Evolutionary conservation across 345 rosid species (phyloP).

Genomic region (Lumnitzera racemosa): DNA sequence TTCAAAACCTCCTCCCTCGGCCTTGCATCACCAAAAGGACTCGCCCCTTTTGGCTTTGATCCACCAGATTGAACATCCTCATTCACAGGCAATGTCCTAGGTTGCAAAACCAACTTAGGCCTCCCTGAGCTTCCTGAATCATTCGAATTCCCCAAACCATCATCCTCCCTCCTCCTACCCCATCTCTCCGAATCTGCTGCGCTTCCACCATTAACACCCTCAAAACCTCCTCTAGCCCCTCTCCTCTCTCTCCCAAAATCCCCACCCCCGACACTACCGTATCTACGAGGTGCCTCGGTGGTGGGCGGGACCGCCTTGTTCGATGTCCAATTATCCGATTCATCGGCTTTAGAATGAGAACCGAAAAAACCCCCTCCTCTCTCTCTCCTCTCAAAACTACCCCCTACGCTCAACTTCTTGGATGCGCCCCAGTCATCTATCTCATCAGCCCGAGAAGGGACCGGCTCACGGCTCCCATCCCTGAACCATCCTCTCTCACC

Average conservation of each 20-base stretch:
- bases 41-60: constrained; percentile 54
- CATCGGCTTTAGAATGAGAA: constrained; percentile 87
- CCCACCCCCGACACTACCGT: constrained; percentile 35
- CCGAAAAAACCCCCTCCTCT: constrained; percentile 52
- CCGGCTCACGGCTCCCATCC: constrained; percentile 40
- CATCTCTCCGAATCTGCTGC: constrained; percentile 59
- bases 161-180: constrained; percentile 73
- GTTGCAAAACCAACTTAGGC: constrained; percentile 80
- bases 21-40: constrained; percentile 86
- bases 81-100: constrained; percentile 46
- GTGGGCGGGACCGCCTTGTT: constrained; percentile 19
- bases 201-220: constrained; percentile 18
- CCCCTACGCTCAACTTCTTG: constrained; percentile 46
- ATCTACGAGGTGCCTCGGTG: constrained; percentile 13
- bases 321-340: constrained; percentile 71
- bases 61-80: constrained; percentile 21
- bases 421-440: constrained; percentile 73
- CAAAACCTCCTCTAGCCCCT: constrained; percentile 52
- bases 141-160: constrained; percentile 11
- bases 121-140: constrained; percentile 11
- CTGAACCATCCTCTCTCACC: constrained; percentile 10
- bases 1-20: constrained; percentile 95
- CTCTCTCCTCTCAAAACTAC: constrained; percentile 54
- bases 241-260: constrained; percentile 38
- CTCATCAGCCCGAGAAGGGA: constrained; percentile 87